phyloP scores from a whole-genome alignment of 169 alveolate genomes.

The Plasmodium malariae region DNA sequence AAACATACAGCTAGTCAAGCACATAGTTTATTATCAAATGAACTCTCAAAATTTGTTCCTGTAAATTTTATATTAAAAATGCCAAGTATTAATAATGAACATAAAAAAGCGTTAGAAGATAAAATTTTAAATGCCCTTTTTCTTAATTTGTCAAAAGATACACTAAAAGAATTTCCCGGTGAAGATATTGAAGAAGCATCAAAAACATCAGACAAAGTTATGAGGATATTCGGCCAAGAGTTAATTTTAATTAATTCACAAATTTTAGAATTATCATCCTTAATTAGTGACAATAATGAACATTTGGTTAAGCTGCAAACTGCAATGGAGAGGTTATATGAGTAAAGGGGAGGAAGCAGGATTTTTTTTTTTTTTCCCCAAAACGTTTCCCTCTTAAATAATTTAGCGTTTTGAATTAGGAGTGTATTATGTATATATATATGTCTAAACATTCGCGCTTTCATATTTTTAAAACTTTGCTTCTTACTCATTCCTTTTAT shows the following conservation, averaged over 20 bases:
- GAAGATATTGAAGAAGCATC: conserved; percentile 61
- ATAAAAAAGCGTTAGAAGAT: conserved; percentile 58
- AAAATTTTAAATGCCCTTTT: conserved; percentile 43
- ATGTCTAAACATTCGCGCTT: too few species aligned
- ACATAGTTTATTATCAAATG: conserved; percentile 73
- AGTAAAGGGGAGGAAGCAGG: too few species aligned
- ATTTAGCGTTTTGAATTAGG: too few species aligned
- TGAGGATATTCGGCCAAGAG: conserved; percentile 77
- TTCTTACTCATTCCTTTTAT: too few species aligned
- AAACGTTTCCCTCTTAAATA: too few species aligned
- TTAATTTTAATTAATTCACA: conserved; percentile 66
- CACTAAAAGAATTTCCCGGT: conserved; percentile 21
- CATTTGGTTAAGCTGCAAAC: conserved; percentile 33
- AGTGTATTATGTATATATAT: too few species aligned
- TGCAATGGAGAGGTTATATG: conserved; percentile 31
- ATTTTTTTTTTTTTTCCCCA: too few species aligned
- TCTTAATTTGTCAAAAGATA: conserved; percentile 44
- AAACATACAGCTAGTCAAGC: conserved; percentile 42
- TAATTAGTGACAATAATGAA: conserved; percentile 65
- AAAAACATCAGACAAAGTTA: conserved; percentile 56
- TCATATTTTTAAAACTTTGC: too few species aligned
- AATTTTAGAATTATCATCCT: conserved; percentile 45
- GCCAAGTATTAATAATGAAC: conserved; percentile 76
- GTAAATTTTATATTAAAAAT: conserved; percentile 69
- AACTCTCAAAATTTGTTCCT: conserved; percentile 61